These are phyloP conservation scores for Sophora flavescens DNA, from an alignment of 306 rosid species.

Conservation along the genomic window DNA sequence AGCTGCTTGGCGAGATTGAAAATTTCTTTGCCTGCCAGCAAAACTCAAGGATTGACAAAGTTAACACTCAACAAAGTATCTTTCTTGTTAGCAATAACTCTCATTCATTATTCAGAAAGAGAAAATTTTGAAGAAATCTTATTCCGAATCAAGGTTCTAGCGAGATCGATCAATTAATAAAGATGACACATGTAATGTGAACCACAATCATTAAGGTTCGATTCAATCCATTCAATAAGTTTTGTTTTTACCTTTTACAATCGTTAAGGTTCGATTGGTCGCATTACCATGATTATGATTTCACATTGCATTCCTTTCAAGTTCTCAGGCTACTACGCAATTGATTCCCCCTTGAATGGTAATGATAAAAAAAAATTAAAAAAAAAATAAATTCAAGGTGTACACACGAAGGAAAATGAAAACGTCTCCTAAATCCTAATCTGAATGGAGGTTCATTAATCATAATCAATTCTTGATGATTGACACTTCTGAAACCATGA, in stretches of 20 bases:
- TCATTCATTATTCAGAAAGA: conserved; percentile 8
- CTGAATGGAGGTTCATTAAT: conserved; percentile 5
- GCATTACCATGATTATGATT: conserved; percentile 43
- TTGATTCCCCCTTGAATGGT: conserved; percentile 16
- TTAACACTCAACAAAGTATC: too few species aligned
- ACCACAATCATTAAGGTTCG: background rate
- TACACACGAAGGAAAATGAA: conserved; percentile 21
- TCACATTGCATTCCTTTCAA: conserved; percentile 33
- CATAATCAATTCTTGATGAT: conserved; percentile 41
- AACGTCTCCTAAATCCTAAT: conserved; percentile 1
- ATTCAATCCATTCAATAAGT: conserved; percentile 9
- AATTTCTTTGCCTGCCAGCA: background rate
- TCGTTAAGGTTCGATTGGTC: conserved; percentile 42
- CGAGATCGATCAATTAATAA: background rate
- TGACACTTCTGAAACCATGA: conserved; percentile 37
- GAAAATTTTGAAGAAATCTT: background rate
- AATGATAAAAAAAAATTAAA: background rate
- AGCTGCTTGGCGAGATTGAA: conserved; percentile 22
- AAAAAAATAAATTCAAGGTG: background rate
- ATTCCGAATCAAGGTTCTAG: background rate
- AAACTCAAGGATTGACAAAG: too few species aligned
- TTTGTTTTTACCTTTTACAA: conserved; percentile 42
- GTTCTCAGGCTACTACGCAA: conserved; percentile 32
- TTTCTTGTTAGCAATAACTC: conserved; percentile 22
- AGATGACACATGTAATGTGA: background rate